Base-by-base conservation (phyloP, 2,329 filamentous ascomycete genomes). In the Fusarium cyanostomum region DNA sequence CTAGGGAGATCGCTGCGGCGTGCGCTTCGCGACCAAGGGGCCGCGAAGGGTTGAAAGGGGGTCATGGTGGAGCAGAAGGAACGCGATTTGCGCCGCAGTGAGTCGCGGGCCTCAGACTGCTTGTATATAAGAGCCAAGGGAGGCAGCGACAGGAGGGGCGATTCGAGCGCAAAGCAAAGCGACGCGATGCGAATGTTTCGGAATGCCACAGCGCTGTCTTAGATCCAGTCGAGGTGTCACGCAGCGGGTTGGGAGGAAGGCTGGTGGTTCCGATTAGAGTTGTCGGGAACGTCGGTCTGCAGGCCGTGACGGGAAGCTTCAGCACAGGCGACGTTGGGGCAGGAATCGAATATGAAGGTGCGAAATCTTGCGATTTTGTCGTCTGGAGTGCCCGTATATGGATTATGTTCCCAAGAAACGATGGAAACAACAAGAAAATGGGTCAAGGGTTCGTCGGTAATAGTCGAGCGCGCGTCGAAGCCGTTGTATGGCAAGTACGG, bases 21-120 rank as follows among this genome's bases (percentile, higher is more conserved):
- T 67, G 79, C 78, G 59, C 75, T 78, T 69, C 76, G 78, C 64
- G 82, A 74, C 64, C 81, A 75, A 66, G 78, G 77, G 59, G 79
- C 76, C 71, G 78, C 75, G 56, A 78, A 75, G 64, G 79, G 77
- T 73, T 81, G 79, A 52, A 81, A 77, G 70, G 78, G 75, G 71
- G 78, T 74, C 83, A 85, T 84, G 54, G 50, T 72, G 64, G 38
- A 59, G 44, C 44, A 49, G 52, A 56, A 57, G 67, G 66, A 63
- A 71, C 66, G 70, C 62, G 62, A 54, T 62, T 62, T 51, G 61
- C 46, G 46, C 38, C 56, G 54, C 26, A 33, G 41, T 52, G 43
- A 55, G 52, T 57, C 52, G 57, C 56, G 39, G 43, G 44, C 52
- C 52, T 39, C 45, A 50, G 50, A 35, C 34, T 21, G 13, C 49